Conservation (phyloP, 2,329 filamentous ascomycete genomes). For the Coniosporium tulheliwenetii region DNA sequence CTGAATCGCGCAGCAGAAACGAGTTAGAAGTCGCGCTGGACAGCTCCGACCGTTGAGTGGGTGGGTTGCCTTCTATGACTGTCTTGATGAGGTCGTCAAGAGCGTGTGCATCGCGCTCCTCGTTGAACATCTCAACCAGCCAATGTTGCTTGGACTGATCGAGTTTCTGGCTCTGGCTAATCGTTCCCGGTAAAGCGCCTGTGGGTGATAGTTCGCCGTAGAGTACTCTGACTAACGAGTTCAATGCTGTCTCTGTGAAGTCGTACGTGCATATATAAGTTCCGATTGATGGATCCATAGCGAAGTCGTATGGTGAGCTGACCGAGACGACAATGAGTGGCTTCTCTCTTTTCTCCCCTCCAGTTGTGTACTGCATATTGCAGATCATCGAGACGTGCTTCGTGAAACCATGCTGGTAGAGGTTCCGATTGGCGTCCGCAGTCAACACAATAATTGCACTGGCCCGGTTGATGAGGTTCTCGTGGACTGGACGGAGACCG, state of each 20-base stretch:
- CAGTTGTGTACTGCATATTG: slow-evolving; percentile 56
- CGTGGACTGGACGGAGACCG: slow-evolving; percentile 80
- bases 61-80: slow-evolving; percentile 49
- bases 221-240: slow-evolving; percentile 66
- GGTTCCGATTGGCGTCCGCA: slow-evolving; percentile 82
- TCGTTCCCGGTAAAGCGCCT: slow-evolving; percentile 49
- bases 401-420: slow-evolving; percentile 88
- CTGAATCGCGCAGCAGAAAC: slow-evolving; percentile 56
- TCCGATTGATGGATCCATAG: slow-evolving; percentile 76
- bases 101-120: slow-evolving; percentile 56
- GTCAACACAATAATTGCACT: slow-evolving; percentile 82
- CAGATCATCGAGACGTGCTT: slow-evolving; percentile 96
- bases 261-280: slow-evolving; percentile 95
- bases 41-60: slow-evolving; percentile 53
- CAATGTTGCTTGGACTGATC: slow-evolving; percentile 86
- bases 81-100: slow-evolving; percentile 61
- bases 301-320: slow-evolving; percentile 93
- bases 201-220: slow-evolving; percentile 55
- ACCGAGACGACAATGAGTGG: slow-evolving; percentile 82
- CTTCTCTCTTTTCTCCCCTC: slow-evolving; percentile 60
- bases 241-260: slow-evolving; percentile 84
- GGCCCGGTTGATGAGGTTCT: slow-evolving; percentile 78
- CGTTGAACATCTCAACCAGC: slow-evolving; percentile 81
- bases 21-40: slow-evolving; percentile 54
- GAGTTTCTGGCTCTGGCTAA: slow-evolving; percentile 75